Base-by-base conservation (phyloP, 768 basidiomycete genomes). In the Clavaria fumosa region DNA sequence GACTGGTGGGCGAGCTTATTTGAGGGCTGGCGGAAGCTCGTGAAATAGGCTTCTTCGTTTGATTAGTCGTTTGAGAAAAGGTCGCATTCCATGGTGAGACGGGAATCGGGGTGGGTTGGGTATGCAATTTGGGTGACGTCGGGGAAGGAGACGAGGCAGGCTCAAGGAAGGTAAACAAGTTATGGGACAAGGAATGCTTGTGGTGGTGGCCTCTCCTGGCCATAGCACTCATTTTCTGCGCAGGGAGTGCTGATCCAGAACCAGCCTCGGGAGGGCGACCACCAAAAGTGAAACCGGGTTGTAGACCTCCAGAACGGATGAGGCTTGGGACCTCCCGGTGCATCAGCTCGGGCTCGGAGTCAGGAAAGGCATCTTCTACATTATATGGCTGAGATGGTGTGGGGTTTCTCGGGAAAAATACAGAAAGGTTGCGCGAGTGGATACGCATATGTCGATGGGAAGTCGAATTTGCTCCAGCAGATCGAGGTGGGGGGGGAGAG, bases 111-210 rank as follows among this genome's bases (percentile, higher is more conserved):
- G 75, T 70, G 0, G 76, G 74, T 43, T 67, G 61, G 0, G 73
- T 71, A 38, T 70, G 70, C 15, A 75, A 49, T 20, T 67, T 60
- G 44, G 34, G 11, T 21, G 30, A 24, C 14, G 11, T 39, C 15
- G 39, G 30, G 36, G 38, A 31, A 34, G n/a, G n/a, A n/a, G n/a
- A n/a, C n/a, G 46, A 47, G 19, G 74, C 75, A 1, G 88, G 88
- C 47, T 91, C 88, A 30, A 96, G 76, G 52, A 95, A 95, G 0
- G 88, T 89, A 58, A 93, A 93, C 58, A 95, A 90, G 49, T 85
- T 88, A 53, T 95, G 89, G 1, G 89, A 93, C 7, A 90, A 56
- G 0, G 88, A 93, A 55, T 93, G 90, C 55, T 89, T 88, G 50
- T 93, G 90, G 56, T 95, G 80, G 50, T 88, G 85, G 0, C 84